Evolutionary conservation across 164 flowering plant species (phyloP).

Genomic region (Vitis cinerea): DNA sequence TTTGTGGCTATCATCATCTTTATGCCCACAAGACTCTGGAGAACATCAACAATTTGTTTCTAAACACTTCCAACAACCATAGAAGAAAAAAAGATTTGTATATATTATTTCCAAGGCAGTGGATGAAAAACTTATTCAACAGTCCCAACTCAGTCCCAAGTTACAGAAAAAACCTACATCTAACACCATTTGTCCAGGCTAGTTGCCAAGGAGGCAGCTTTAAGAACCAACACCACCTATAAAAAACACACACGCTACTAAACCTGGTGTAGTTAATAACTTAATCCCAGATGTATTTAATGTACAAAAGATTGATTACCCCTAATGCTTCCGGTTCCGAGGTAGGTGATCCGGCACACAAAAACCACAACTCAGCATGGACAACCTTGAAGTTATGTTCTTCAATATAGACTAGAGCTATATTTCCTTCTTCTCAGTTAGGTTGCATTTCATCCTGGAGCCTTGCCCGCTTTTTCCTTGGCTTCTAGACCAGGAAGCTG

Average conservation of each 20-base stretch:
- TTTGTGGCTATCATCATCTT: too few species aligned
- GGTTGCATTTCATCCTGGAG: slow-evolving; percentile 9
- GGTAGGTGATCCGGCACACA: not conserved
- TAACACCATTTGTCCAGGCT: not conserved
- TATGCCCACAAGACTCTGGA: too few species aligned
- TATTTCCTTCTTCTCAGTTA: not conserved
- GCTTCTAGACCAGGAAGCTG: slow-evolving; percentile 31
- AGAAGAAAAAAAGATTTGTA: not conserved
- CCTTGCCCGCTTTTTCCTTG: slow-evolving; percentile 11
- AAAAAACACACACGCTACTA: not conserved
- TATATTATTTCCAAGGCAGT: too few species aligned
- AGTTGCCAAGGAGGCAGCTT: not conserved
- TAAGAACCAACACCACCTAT: not conserved
- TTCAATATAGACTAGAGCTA: not conserved
- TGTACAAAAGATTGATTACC: slow-evolving; percentile 6
- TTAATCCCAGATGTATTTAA: not conserved
- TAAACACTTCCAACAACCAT: not conserved
- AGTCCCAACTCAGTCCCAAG: too few species aligned
- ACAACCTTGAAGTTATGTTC: not conserved
- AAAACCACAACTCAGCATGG: not conserved
- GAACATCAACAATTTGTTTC: not conserved
- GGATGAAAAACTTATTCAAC: too few species aligned
- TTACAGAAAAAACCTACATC: too few species aligned
- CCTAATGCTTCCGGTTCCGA: not conserved
- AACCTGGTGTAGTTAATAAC: not conserved